Conservation (phyloP, 2,329 filamentous ascomycete species). For the Huntiella bhutanensis region DNA sequence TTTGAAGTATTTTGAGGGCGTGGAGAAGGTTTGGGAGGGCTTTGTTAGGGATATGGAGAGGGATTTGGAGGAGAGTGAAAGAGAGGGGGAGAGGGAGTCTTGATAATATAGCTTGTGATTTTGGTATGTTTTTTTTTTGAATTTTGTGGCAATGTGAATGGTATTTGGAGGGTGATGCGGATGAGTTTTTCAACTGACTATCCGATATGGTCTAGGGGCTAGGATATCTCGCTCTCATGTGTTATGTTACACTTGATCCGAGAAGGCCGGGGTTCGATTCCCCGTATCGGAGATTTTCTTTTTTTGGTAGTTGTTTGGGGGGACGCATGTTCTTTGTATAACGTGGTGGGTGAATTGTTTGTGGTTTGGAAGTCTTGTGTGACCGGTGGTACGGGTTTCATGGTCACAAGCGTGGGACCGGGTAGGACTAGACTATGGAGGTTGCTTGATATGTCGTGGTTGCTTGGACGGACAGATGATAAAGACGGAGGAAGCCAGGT, state of each 20-base stretch:
- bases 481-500: too few relatives aligned
- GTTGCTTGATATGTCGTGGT: too few relatives aligned
- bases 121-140: neutral
- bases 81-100: neutral
- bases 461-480: too few relatives aligned
- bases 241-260: slow-evolving; percentile 4
- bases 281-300: slow-evolving; percentile 12
- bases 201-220: neutral
- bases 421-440: too few relatives aligned
- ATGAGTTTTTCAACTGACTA: neutral
- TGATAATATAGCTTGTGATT: neutral
- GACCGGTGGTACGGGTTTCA: too few relatives aligned
- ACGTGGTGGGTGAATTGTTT: neutral
- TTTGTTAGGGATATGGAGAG: slow-evolving; percentile 78
- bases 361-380: too few relatives aligned
- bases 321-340: neutral
- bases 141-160: neutral
- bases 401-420: too few relatives aligned
- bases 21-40: slow-evolving; percentile 68
- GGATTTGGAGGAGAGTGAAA: slow-evolving; percentile 14
- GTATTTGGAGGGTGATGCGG: too few relatives aligned
- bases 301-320: neutral
- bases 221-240: neutral
- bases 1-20: slow-evolving; percentile 65
- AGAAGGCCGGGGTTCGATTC: slow-evolving; percentile 15